phyloP scores from a whole-genome alignment of 1,284 basidiomycete species.

The Ustilago crameri region DNA sequence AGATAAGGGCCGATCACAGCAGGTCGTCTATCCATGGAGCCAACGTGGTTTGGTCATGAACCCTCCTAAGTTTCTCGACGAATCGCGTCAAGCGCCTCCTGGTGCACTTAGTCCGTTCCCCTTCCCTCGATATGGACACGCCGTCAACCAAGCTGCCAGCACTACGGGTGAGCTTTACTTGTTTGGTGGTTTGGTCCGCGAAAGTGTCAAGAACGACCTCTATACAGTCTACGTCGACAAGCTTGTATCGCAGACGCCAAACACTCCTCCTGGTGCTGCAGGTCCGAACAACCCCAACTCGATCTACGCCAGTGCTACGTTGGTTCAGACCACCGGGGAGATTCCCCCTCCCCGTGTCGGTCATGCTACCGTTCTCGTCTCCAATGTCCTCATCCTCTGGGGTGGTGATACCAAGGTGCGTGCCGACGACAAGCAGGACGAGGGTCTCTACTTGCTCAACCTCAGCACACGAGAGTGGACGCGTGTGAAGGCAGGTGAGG shows the following conservation, averaged over 20 bases:
- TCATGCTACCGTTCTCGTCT: constrained; percentile 93
- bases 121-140: constrained; percentile 97
- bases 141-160: constrained; percentile 83
- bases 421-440: constrained; percentile 85
- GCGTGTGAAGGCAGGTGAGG: constrained; percentile 72
- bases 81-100: constrained; percentile 63
- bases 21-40: constrained; percentile 67
- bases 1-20: constrained; percentile 37
- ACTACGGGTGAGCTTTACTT: constrained; percentile 89
- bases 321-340: constrained; percentile 81
- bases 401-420: constrained; percentile 89
- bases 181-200: constrained; percentile 95
- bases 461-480: constrained; percentile 91
- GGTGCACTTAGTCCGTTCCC: constrained; percentile 72
- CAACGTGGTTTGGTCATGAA: constrained; percentile 64
- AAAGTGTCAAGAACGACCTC: constrained; percentile 90
- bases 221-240: constrained; percentile 72
- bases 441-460: constrained; percentile 94
- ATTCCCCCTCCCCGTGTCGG: constrained; percentile 90
- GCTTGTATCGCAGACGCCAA: constrained; percentile 76
- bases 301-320: constrained; percentile 72
- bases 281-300: constrained; percentile 51
- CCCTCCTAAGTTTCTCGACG: constrained; percentile 66
- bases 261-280: constrained; percentile 71
- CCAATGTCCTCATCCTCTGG: constrained; percentile 96